Evolutionary conservation across 805 yeast genomes (phyloP).

Genomic region (Metschnikowia proteae): DNA sequence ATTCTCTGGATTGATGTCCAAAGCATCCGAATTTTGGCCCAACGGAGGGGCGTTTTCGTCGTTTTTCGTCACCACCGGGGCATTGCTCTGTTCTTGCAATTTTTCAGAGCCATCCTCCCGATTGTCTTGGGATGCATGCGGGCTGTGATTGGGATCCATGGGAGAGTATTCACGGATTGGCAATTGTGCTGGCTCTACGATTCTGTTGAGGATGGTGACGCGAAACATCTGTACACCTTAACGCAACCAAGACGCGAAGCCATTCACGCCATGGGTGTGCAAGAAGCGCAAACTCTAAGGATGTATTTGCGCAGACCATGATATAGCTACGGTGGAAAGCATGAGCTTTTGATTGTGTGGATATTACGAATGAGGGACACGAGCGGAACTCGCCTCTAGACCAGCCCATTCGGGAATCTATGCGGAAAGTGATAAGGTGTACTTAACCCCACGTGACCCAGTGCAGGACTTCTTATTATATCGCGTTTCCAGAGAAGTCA

Average conservation of each 20-base stretch:
- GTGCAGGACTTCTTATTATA: no score
- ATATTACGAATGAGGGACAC: no score
- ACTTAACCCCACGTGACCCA: no score
- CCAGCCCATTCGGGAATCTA: no score
- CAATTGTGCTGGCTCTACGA: not conserved
- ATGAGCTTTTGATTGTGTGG: no score
- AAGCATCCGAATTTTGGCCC: conserved; percentile 12
- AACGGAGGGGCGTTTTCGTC: conserved; percentile 6
- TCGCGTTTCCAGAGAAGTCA: no score
- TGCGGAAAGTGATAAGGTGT: no score
- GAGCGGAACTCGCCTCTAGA: no score
- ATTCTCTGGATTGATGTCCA: not conserved
- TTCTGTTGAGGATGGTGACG: not conserved
- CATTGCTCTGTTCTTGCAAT: not conserved
- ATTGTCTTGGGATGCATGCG: not conserved
- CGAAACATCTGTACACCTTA: conserved; percentile 3
- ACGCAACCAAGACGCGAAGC: not conserved
- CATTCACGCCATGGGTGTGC: no score
- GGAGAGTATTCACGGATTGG: not conserved
- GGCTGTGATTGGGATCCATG: conserved; percentile 2
- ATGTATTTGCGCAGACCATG: no score
- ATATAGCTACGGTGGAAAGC: not conserved
- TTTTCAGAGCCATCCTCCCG: not conserved
- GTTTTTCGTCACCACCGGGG: not conserved
- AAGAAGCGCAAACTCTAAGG: no score